These are phyloP conservation scores for Cotoneaster glaucophyllus DNA, from an alignment of 306 rosid species.

Conservation along the genomic window DNA sequence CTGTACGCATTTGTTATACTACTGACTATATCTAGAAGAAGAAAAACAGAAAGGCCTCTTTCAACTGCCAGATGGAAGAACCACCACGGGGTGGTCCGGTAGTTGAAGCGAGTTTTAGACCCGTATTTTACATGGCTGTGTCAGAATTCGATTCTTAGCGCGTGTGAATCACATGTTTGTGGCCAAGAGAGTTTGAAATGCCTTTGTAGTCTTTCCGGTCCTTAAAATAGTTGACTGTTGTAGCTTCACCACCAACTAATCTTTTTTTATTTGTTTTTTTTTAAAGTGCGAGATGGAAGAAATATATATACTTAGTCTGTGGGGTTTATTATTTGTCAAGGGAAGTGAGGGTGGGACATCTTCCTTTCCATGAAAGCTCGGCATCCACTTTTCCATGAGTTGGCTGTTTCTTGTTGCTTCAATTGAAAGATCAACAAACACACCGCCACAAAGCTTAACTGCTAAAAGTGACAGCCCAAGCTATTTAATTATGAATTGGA, in stretches of 20 bases:
- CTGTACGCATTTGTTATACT: neutral
- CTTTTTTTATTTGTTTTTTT: no score
- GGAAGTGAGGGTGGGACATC: neutral
- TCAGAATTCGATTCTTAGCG: no score
- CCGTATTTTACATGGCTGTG: no score
- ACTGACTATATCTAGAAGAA: neutral
- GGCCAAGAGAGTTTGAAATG: no score
- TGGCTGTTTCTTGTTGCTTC: neutral
- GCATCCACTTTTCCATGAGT: constrained; percentile 1
- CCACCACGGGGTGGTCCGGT: no score
- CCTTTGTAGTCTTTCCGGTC: no score
- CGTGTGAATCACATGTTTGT: no score
- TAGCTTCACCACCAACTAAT: no score
- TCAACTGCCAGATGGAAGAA: neutral
- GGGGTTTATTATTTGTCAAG: neutral
- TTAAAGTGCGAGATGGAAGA: neutral
- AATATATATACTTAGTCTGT: neutral
- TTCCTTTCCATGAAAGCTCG: neutral
- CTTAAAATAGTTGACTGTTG: no score
- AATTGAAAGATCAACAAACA: neutral
- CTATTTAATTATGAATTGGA: neutral
- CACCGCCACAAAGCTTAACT: neutral
- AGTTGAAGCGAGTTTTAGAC: no score
- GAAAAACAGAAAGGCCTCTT: neutral
- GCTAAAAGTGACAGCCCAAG: neutral